These are phyloP conservation scores for Candida saitoana DNA, from an alignment of 805 yeast species.

Conservation along the genomic window DNA sequence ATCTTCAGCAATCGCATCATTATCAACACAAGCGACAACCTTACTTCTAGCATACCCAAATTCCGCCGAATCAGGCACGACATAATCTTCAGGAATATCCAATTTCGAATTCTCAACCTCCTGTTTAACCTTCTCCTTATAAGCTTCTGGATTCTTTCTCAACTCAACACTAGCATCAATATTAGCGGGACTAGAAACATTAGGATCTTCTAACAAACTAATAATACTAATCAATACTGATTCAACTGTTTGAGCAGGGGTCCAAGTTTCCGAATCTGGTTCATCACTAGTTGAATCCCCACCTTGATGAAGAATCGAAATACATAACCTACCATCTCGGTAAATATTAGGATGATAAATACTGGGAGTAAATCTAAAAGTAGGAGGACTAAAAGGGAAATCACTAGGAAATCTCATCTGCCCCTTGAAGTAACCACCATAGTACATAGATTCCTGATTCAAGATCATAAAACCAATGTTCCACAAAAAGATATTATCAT, in stretches of 20 bases:
- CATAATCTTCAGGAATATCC: constrained; percentile 84
- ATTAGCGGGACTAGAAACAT: constrained; percentile 89
- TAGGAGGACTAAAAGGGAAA: constrained; percentile 91
- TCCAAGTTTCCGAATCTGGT: constrained; percentile 92
- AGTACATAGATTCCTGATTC: constrained; percentile 82
- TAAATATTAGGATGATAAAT: constrained; percentile 95
- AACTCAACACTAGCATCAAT: constrained; percentile 93
- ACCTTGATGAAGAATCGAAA: constrained; percentile 85
- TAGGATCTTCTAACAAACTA: constrained; percentile 89
- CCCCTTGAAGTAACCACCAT: constrained; percentile 92
- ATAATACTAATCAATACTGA: constrained; percentile 85
- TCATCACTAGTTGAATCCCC: constrained; percentile 90
- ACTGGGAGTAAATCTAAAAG: constrained; percentile 87
- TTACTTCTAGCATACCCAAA: constrained; percentile 33
- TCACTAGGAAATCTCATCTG: constrained; percentile 91
- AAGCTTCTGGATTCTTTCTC: constrained; percentile 74
- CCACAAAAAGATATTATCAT: constrained; percentile 61
- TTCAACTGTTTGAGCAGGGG: constrained; percentile 90
- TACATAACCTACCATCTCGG: constrained; percentile 88
- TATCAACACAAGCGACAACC: constrained; percentile 39
- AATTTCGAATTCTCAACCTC: constrained; percentile 81
- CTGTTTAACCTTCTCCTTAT: constrained; percentile 66
- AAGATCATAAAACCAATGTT: constrained; percentile 90
- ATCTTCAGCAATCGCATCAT: constrained; percentile 69
- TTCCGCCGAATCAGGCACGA: constrained; percentile 68